Evolutionary conservation across 805 yeast species (phyloP).

Genomic region (Peterozyma xylosa): DNA sequence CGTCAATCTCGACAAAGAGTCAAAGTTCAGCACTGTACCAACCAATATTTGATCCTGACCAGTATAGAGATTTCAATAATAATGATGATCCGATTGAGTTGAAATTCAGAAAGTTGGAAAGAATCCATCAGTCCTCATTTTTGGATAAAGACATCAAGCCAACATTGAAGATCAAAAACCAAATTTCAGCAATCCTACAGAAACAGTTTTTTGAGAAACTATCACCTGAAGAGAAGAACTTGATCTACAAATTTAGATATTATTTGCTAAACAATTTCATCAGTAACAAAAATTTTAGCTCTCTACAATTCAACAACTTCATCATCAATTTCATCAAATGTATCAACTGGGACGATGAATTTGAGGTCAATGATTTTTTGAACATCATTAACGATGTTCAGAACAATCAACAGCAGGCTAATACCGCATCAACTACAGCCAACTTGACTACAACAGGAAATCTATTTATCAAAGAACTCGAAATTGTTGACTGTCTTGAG

Average conservation of each 20-base stretch:
- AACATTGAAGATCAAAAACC: conserved; percentile 72
- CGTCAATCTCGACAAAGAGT: conserved; percentile 12
- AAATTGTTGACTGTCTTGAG: conserved; percentile 47
- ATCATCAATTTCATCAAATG: conserved; percentile 69
- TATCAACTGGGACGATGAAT: conserved; percentile 80
- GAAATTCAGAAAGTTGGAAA: conserved; percentile 77
- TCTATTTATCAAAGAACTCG: conserved; percentile 23
- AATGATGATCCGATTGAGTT: conserved; percentile 79
- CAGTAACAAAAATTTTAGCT: conserved; percentile 18
- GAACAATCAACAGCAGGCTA: conserved; percentile 5
- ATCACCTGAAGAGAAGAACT: conserved; percentile 74
- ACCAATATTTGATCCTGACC: conserved; percentile 64
- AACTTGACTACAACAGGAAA: conserved; percentile 10
- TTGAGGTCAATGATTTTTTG: conserved; percentile 73
- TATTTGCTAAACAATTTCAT: conserved; percentile 54
- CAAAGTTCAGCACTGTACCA: conserved; percentile 17
- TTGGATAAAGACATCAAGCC: conserved; percentile 86
- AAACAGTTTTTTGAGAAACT: conserved; percentile 82
- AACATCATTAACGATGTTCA: conserved; percentile 23
- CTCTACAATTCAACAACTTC: conserved; percentile 26
- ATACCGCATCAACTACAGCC: background rate
- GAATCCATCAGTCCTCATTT: conserved; percentile 70
- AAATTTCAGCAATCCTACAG: conserved; percentile 56
- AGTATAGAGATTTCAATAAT: conserved; percentile 23
- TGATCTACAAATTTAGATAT: conserved; percentile 88